A percentile compares a stretch with the other conserved stretches of the same genome.
Conservation (phyloP, 1,139 yeast genomes). For the Geotrichum reessii region DNA sequence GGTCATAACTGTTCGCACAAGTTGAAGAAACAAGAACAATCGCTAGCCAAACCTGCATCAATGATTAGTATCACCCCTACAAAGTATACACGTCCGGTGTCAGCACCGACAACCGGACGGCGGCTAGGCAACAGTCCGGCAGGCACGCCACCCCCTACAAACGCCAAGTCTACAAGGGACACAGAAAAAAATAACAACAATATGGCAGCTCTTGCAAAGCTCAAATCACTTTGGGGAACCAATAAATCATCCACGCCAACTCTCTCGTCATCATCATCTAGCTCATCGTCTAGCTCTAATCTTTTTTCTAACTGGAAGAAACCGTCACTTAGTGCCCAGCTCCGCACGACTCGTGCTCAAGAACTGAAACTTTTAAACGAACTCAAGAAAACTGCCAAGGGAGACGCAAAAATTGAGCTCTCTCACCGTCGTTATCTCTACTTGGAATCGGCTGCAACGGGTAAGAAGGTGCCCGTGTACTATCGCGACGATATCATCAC, state of each 20-base stretch:
- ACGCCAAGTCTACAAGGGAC: not conserved
- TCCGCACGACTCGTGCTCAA: conserved; percentile 4
- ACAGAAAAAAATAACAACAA: conserved; percentile 3
- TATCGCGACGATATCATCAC: conserved; percentile 64
- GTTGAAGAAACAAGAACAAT: conserved; percentile 4
- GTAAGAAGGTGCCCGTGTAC: conserved; percentile 41
- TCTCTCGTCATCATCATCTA: conserved; percentile 1
- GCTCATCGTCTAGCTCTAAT: not conserved
- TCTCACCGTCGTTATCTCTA: conserved; percentile 60
- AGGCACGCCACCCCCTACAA: not conserved
- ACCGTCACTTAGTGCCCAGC: conserved; percentile 7
- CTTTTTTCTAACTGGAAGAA: conserved; percentile 14
- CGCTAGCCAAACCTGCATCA: conserved; percentile 5
- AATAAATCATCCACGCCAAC: not conserved
- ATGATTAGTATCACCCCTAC: conserved; percentile 1
- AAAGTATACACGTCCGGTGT: not conserved
- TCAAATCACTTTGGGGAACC: conserved; percentile 15
- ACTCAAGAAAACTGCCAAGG: conserved; percentile 52
- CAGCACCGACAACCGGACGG: conserved; percentile 3
- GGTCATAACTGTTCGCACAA: conserved; percentile 40
- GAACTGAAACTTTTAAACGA: conserved; percentile 4
- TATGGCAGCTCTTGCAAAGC: conserved; percentile 15
- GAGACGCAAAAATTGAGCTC: conserved; percentile 54
- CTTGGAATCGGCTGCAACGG: conserved; percentile 37
- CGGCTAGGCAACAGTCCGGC: not conserved